Evolutionary conservation across 805 yeast species (phyloP).

Genomic region (Metschnikowia corniflorae): DNA sequence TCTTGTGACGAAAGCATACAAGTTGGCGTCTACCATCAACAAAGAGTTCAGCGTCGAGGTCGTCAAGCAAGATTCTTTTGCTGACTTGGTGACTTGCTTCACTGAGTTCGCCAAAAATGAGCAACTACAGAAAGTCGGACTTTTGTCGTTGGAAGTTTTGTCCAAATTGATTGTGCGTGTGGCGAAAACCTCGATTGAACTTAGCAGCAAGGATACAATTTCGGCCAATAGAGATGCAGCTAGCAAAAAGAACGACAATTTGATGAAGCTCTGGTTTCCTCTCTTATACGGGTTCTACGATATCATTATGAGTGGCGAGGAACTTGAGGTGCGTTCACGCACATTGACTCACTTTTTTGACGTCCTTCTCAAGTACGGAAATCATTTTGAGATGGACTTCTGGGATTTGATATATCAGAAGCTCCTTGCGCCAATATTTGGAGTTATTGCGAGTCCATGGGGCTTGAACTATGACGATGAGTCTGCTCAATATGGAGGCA

Average conservation of each 20-base stretch:
- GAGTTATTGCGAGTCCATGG: constrained; percentile 72
- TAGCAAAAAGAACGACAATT: constrained; percentile 24
- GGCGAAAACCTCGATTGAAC: constrained; percentile 41
- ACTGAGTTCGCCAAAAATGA: constrained; percentile 82
- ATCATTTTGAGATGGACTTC: constrained; percentile 63
- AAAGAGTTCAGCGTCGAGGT: constrained; percentile 60
- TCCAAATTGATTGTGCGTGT: constrained; percentile 58
- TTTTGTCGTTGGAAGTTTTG: constrained; percentile 76
- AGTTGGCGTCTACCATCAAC: constrained; percentile 59
- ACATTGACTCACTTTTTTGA: constrained; percentile 84
- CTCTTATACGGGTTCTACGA: constrained; percentile 81
- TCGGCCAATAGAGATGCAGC: constrained; percentile 12
- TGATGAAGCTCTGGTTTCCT: constrained; percentile 77
- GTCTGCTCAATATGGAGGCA: constrained; percentile 7
- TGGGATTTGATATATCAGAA: constrained; percentile 82
- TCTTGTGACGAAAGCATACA: constrained; percentile 61
- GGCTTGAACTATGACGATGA: constrained; percentile 57
- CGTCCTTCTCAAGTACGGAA: constrained; percentile 74
- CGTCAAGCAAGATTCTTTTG: constrained; percentile 63
- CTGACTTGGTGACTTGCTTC: constrained; percentile 67
- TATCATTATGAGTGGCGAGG: constrained; percentile 89
- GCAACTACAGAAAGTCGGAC: constrained; percentile 71
- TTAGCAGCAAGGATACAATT: constrained; percentile 5
- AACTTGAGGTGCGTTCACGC: constrained; percentile 87
- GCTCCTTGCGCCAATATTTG: constrained; percentile 86